Base-by-base conservation (phyloP, 768 basidiomycete species). In the Boletus subcaerulescens region DNA sequence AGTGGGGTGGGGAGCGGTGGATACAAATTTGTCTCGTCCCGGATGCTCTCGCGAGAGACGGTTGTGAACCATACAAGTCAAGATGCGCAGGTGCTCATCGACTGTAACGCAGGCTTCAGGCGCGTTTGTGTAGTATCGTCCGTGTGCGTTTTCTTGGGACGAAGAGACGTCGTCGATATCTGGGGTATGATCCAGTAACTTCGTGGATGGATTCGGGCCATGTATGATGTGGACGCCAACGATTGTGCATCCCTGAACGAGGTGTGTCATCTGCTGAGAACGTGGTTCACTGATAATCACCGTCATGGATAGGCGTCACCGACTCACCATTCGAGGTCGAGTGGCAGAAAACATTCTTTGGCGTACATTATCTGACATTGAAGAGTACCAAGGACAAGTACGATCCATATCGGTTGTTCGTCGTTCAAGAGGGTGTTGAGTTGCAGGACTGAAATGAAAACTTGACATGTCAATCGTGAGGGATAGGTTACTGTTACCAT, bases 311-410 rank as follows among this genome's bases (percentile, higher is more conserved):
- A 80, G 79, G 80, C 74, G 1, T 77, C 74, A 0, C 56, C 74
- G 42, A n/a, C n/a, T n/a, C n/a, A n/a, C n/a, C n/a, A n/a, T 74
- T 75, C 40, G 76, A 80, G 57, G 58, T 58, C 3, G 62, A 79
- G 48, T 75, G 71, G 48, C 62, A 75, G 56, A 59, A 70, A 36
- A 68, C 73, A 0, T 80, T 77, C 67, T 82, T 77, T 53, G 79
- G 80, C 3, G 59, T 70, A 1, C 77, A 82, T 53, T 78, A 79
- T 53, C 18, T 56, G 3, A 64, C 56, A 24, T 64, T 80, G n/a
- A 71, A 69, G 56, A 48, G 54, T 0, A 77, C 82, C 62, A 81
- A 82, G 62, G 42, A 59, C 22, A 46, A 4, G 43, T 60, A 60
- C n/a, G 56, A 58, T 41, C 52, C 50, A 5, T 8, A 60, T 17